Evolutionary conservation across 371 early-diverging fungal species (phyloP).

Genomic region (Enterospora canceri): DNA sequence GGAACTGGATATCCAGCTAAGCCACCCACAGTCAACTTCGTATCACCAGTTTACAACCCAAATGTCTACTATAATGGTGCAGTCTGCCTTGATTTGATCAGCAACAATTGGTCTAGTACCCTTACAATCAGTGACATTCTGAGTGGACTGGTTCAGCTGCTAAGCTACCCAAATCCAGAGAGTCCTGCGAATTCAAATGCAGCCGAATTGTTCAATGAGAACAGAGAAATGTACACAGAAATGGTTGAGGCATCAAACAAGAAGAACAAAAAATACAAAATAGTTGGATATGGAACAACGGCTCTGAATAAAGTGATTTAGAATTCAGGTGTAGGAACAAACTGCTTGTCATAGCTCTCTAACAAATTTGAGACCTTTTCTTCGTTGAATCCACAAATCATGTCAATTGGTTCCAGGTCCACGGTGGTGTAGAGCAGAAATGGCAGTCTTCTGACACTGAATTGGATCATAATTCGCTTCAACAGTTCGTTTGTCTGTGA

Average conservation of each 20-base stretch:
- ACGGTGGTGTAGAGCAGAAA: background rate
- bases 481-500: background rate
- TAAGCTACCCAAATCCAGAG: conserved; percentile 51
- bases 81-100: conserved; percentile 54
- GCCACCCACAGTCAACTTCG: conserved; percentile 50
- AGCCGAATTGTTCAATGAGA: conserved; percentile 32
- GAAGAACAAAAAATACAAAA: background rate
- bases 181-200: conserved; percentile 55
- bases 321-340: too few relatives aligned
- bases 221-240: conserved; percentile 18
- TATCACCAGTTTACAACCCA: conserved; percentile 50
- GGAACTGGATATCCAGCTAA: conserved; percentile 46
- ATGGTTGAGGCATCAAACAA: conserved; percentile 34
- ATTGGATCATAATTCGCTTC: background rate
- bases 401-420: conserved; percentile 4
- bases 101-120: conserved; percentile 50
- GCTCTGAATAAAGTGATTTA: too few relatives aligned
- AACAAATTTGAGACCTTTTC: background rate
- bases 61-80: conserved; percentile 51
- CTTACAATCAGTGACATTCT: conserved; percentile 50
- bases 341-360: background rate
- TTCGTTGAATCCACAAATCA: background rate
- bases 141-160: conserved; percentile 45
- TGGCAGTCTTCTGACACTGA: conserved; percentile 12
- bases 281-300: background rate